Percentiles rank a stretch among this genome's conserved stretches.
Conservation (phyloP, 2,329 filamentous ascomycete species). For the Lasiodiplodia sp. region DNA sequence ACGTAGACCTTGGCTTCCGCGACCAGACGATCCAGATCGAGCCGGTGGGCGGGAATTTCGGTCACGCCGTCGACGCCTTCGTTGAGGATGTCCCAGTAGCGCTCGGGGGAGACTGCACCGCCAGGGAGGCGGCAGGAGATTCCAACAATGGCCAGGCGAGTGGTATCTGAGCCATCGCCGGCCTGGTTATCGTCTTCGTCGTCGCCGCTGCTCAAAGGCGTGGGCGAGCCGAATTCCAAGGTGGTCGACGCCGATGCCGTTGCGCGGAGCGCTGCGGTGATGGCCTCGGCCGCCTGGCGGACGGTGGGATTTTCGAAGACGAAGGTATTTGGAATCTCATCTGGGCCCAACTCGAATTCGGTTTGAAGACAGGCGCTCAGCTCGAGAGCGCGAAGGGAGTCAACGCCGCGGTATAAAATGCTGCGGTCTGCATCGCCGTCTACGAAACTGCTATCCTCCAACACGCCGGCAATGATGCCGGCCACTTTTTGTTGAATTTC, state of each 20-base stretch:
- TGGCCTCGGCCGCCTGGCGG: neutral
- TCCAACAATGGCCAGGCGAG: constrained; percentile 43
- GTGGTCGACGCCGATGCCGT: neutral
- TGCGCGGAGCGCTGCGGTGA: neutral
- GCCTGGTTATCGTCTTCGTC: neutral
- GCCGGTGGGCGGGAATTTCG: constrained; percentile 31
- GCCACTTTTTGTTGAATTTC: no score
- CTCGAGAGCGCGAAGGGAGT: neutral
- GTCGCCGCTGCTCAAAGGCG: neutral
- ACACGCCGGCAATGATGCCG: neutral
- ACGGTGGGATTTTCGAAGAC: neutral
- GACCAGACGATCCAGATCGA: constrained; percentile 39
- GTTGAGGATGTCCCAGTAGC: neutral
- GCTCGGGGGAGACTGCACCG: constrained; percentile 35
- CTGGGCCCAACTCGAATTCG: neutral
- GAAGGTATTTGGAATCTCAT: neutral
- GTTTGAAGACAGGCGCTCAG: neutral
- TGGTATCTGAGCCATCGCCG: constrained; percentile 40
- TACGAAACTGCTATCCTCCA: neutral
- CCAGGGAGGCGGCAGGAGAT: constrained; percentile 43
- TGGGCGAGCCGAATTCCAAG: neutral
- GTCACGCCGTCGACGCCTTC: neutral
- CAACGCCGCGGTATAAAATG: neutral
- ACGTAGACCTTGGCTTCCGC: constrained; percentile 35
- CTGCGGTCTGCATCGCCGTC: neutral